Evolutionary conservation across 148 eudicot species (phyloP).

Genomic region (Simmondsia chinensis): DNA sequence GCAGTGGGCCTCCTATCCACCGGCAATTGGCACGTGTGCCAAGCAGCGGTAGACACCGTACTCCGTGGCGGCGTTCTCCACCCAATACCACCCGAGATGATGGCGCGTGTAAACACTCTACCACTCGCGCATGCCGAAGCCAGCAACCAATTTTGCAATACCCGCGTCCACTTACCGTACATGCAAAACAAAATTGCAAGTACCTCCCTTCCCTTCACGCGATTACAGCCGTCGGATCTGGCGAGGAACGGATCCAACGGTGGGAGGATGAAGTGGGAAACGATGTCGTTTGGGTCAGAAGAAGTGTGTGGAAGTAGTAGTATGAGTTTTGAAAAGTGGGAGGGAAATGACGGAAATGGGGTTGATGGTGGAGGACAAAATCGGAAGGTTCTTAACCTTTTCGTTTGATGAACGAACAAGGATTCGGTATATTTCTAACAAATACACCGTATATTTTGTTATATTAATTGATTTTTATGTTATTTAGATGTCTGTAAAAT

Average conservation of each 20-base stretch:
- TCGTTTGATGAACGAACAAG: constrained; percentile 12
- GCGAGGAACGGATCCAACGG: not conserved
- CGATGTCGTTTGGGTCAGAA: constrained; percentile 26
- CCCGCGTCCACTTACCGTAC: not conserved
- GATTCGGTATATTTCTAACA: no score
- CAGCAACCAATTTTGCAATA: not conserved
- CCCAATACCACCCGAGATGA: constrained; percentile 12
- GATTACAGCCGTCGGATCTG: constrained; percentile 9
- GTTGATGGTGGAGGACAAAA: constrained; percentile 16
- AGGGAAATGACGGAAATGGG: constrained; percentile 11
- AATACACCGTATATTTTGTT: no score
- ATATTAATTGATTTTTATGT: no score
- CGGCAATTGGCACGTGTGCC: constrained; percentile 53
- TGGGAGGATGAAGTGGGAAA: constrained; percentile 2
- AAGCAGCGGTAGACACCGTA: constrained; percentile 43
- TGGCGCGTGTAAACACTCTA: constrained; percentile 2
- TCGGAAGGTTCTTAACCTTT: constrained; percentile 56
- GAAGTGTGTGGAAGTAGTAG: constrained; percentile 12
- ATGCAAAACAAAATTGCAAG: no score
- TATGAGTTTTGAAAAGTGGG: constrained; percentile 10
- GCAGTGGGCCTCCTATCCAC: constrained; percentile 45
- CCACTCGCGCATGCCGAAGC: not conserved
- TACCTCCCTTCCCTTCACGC: not conserved
- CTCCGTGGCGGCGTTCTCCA: constrained; percentile 34
- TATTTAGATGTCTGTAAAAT: no score